These are phyloP conservation scores for Phytophthora tubulina DNA, from an alignment of 352 stramenopile genomes.

Conservation along the genomic window DNA sequence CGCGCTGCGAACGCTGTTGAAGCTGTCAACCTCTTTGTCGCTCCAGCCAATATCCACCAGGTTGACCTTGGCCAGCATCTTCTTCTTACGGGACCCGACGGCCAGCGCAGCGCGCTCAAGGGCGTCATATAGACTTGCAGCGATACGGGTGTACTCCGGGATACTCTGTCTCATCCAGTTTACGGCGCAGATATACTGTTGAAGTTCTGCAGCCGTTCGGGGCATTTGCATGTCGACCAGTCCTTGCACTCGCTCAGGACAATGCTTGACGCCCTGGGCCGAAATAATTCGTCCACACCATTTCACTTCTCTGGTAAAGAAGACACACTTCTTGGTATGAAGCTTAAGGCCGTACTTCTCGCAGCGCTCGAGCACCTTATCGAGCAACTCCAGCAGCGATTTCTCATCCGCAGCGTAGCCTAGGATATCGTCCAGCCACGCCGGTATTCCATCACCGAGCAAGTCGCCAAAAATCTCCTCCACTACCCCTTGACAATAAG, in stretches of 20 bases:
- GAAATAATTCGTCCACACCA: constrained; percentile 42
- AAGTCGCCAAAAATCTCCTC: no score
- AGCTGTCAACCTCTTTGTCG: constrained; percentile 9
- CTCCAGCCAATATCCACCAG: constrained; percentile 18
- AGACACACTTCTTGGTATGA: constrained; percentile 38
- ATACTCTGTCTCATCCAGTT: constrained; percentile 51
- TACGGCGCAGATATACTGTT: constrained; percentile 42
- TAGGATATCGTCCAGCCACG: constrained; percentile 16
- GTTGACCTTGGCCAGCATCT: neutral
- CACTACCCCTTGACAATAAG: no score
- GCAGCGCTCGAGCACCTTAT: constrained; percentile 23
- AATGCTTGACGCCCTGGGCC: constrained; percentile 23
- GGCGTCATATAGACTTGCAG: neutral
- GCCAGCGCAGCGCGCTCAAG: constrained; percentile 18
- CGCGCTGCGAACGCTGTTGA: neutral
- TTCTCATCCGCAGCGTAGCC: constrained; percentile 5
- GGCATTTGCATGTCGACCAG: constrained; percentile 33
- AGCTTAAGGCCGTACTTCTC: constrained; percentile 42
- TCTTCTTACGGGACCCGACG: neutral
- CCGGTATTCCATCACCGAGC: neutral
- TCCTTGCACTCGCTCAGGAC: constrained; percentile 28
- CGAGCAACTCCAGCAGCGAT: constrained; percentile 27
- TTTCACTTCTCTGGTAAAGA: constrained; percentile 30
- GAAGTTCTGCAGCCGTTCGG: constrained; percentile 33
- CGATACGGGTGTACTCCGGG: constrained; percentile 29